Evolutionary conservation across 1,139 yeast species (phyloP).

Genomic region (Lodderomyces metapsilosis): DNA sequence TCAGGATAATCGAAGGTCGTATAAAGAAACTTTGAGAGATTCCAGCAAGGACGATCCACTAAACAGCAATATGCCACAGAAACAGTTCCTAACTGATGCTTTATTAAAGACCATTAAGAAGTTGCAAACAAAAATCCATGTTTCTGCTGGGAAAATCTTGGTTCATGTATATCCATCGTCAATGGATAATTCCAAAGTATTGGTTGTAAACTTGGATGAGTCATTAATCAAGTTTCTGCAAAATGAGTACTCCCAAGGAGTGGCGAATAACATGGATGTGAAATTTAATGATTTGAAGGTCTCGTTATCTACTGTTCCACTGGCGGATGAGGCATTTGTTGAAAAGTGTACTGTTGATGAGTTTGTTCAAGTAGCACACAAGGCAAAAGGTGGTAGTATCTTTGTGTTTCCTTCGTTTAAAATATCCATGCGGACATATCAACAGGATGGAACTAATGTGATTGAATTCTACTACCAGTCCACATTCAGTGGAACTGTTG

Average conservation of each 20-base stretch:
- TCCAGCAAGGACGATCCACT: slow-evolving; percentile 25
- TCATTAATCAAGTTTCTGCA: slow-evolving; percentile 63
- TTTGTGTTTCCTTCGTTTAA: slow-evolving; percentile 75
- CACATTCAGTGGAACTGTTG: slow-evolving; percentile 85
- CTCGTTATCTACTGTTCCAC: slow-evolving; percentile 55
- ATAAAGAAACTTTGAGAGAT: slow-evolving; percentile 68
- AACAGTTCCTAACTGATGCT: slow-evolving; percentile 22
- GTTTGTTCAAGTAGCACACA: slow-evolving; percentile 54
- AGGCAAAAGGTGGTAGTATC: slow-evolving; percentile 76
- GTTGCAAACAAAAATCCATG: slow-evolving; percentile 60
- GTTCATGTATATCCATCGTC: slow-evolving; percentile 77
- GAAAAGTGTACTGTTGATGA: slow-evolving; percentile 48
- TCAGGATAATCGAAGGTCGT: slow-evolving; percentile 70
- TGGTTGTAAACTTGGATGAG: slow-evolving; percentile 60
- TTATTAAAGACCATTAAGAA: slow-evolving; percentile 41
- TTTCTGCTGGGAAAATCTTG: slow-evolving; percentile 53
- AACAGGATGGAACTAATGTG: slow-evolving; percentile 44
- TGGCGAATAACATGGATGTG: slow-evolving; percentile 51
- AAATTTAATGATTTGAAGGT: slow-evolving; percentile 62
- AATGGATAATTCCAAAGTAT: slow-evolving; percentile 69
- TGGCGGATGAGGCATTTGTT: slow-evolving; percentile 46
- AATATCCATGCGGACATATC: slow-evolving; percentile 76
- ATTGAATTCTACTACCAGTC: slow-evolving; percentile 69
- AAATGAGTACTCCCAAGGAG: slow-evolving; percentile 45
- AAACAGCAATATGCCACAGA: slow-evolving; percentile 6